Percentiles rank a stretch among this genome's conserved stretches.
Evolutionary conservation across 192 early-diverging fungal species (phyloP).

Genomic region (Entomortierella beljakovae): DNA sequence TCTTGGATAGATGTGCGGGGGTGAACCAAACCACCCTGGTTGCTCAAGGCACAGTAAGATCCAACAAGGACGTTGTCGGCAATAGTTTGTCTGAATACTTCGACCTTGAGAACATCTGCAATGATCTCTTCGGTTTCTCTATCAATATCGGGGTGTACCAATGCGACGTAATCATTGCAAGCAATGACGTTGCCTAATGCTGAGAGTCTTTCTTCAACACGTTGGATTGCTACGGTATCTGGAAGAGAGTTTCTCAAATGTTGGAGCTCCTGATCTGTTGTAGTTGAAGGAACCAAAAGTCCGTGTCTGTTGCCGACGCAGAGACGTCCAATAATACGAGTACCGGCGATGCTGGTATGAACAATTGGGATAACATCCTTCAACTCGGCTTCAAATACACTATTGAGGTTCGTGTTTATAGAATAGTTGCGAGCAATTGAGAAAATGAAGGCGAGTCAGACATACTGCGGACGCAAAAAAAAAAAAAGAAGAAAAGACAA

Average conservation of each 20-base stretch:
- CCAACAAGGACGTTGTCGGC: conserved; percentile 98
- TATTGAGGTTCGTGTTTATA: conserved; percentile 22
- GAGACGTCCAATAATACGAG: conserved; percentile 95
- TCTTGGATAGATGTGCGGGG: conserved; percentile 96
- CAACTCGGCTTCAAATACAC: conserved; percentile 96
- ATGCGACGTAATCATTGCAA: conserved; percentile 99
- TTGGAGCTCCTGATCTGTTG: conserved; percentile 98
- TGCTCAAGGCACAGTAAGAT: conserved; percentile 94
- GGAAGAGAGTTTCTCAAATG: conserved; percentile 97
- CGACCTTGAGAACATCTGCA: conserved; percentile 96
- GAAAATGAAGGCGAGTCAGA: not conserved
- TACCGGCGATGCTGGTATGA: conserved; percentile 97
- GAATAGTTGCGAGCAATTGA: not conserved
- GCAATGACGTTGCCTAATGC: conserved; percentile 99
- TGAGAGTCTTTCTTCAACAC: conserved; percentile 97
- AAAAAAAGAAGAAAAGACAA: not conserved
- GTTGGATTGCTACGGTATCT: conserved; percentile 92
- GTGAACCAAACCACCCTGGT: conserved; percentile 96
- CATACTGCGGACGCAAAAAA: not conserved
- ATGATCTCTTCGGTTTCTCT: conserved; percentile 99
- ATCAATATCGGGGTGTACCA: conserved; percentile 98
- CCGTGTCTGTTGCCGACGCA: conserved; percentile 95
- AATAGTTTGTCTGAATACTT: conserved; percentile 98
- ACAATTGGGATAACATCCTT: conserved; percentile 96
- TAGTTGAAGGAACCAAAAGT: conserved; percentile 93